Percentiles rank a stretch among this genome's conserved stretches.
These are phyloP conservation scores for Eucommia ulmoides DNA, from an alignment of 257 asterid species.

Conservation along the genomic window DNA sequence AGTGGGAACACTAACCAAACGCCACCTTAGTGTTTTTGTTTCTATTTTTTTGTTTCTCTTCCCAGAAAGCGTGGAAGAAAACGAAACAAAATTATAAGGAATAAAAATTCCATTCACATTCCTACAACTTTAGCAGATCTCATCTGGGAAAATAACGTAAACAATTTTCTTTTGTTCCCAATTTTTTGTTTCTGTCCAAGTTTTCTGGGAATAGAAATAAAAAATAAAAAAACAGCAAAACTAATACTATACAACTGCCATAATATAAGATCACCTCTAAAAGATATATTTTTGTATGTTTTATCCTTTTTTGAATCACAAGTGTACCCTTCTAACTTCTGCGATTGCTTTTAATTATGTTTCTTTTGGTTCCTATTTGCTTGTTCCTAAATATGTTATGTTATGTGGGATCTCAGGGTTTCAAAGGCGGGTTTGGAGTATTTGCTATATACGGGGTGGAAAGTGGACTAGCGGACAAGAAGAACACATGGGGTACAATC, in stretches of 20 bases:
- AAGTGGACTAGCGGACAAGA: slow-evolving; percentile 40
- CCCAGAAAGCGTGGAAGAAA: no score
- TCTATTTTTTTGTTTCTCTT: no score
- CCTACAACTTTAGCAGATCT: no score
- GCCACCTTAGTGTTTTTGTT: no score
- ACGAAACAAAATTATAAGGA: no score
- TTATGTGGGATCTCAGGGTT: slow-evolving; percentile 29
- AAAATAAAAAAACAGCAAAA: no score
- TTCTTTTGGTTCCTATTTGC: background rate
- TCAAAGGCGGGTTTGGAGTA: slow-evolving; percentile 56
- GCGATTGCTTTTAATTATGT: background rate
- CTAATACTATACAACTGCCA: background rate
- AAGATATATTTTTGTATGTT: background rate
- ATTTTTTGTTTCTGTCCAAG: no score
- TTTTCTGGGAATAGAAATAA: no score
- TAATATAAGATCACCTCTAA: background rate
- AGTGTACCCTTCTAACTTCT: background rate
- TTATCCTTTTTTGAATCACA: background rate
- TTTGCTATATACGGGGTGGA: slow-evolving; percentile 70
- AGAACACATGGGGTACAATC: slow-evolving; percentile 53
- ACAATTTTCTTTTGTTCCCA: no score
- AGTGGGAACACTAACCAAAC: no score
- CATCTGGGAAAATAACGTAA: no score
- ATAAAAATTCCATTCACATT: no score
- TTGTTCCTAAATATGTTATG: background rate